phyloP scores from a whole-genome alignment of 768 basidiomycete genomes.

The Lactifluus hygrophoroides region DNA sequence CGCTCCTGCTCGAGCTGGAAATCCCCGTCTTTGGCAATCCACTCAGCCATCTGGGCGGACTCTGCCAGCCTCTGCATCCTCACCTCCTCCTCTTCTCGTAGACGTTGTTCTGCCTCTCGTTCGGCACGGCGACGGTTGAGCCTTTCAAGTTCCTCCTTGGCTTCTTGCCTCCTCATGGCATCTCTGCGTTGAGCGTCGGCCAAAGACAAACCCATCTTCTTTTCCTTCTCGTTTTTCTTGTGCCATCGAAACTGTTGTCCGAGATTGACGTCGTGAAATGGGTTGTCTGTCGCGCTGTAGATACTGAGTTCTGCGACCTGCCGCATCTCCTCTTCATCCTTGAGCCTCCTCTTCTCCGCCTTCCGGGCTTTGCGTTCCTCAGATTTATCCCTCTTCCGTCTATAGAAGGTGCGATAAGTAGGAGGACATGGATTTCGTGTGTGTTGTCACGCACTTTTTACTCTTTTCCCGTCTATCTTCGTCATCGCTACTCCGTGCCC shows the following conservation, averaged over 20 bases:
- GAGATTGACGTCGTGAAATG: slow-evolving; percentile 96
- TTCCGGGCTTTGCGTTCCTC: slow-evolving; percentile 79
- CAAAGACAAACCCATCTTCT: slow-evolving; percentile 71
- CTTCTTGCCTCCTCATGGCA: slow-evolving; percentile 73
- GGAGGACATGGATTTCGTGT: background rate
- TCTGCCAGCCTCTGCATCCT: slow-evolving; percentile 85
- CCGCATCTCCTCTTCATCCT: slow-evolving; percentile 84
- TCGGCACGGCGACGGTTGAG: slow-evolving; percentile 87
- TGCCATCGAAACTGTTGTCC: slow-evolving; percentile 97
- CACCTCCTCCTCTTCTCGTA: slow-evolving; percentile 90
- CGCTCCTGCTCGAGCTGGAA: slow-evolving; percentile 96
- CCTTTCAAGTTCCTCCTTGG: slow-evolving; percentile 90
- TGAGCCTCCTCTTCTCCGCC: slow-evolving; percentile 76
- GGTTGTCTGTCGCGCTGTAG: slow-evolving; percentile 95
- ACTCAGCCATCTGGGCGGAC: slow-evolving; percentile 96
- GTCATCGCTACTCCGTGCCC: slow-evolving; percentile 27
- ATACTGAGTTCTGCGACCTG: slow-evolving; percentile 92
- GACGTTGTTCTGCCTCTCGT: slow-evolving; percentile 77
- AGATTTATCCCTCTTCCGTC: slow-evolving; percentile 81
- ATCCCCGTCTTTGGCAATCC: slow-evolving; percentile 94
- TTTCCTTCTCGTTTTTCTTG: slow-evolving; percentile 96
- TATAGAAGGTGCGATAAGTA: slow-evolving; percentile 25
- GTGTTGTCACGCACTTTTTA: slow-evolving; percentile 37
- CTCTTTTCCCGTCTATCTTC: slow-evolving; percentile 24
- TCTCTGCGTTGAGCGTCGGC: slow-evolving; percentile 78